Evolutionary conservation across 495 filamentous ascomycete genomes (phyloP).

Genomic region (Aspergillus funiculosus): DNA sequence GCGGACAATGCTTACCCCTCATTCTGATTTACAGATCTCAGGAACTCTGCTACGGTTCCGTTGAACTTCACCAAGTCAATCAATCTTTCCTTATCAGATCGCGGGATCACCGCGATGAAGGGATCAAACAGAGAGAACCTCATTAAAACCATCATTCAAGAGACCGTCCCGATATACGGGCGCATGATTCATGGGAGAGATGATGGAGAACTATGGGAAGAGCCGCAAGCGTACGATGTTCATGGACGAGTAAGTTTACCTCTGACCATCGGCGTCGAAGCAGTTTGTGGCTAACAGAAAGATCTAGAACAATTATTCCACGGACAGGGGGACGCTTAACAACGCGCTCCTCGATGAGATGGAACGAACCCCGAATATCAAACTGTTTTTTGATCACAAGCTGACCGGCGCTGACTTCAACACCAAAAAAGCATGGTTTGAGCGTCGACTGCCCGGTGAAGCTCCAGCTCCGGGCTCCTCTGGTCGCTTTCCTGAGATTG

Average conservation of each 20-base stretch:
- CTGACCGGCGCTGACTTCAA: constrained; percentile 81
- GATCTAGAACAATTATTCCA: constrained; percentile 23
- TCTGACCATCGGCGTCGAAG: constrained; percentile 6
- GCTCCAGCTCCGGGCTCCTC: constrained; percentile 28
- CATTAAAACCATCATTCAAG: constrained; percentile 62
- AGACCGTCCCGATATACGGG: constrained; percentile 87
- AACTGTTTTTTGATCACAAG: constrained; percentile 85
- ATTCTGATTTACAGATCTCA: constrained; percentile 58
- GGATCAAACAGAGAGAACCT: constrained; percentile 57
- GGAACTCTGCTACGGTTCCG: constrained; percentile 74
- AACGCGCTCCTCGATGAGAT: constrained; percentile 80
- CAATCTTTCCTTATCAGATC: constrained; percentile 89
- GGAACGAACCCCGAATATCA: constrained; percentile 77
- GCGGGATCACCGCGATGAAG: constrained; percentile 83
- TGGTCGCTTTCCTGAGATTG: constrained; percentile 51
- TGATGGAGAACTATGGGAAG: constrained; percentile 64
- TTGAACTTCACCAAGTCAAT: constrained; percentile 97
- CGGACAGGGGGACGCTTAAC: constrained; percentile 77
- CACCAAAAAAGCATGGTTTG: constrained; percentile 79
- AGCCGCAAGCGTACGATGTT: constrained; percentile 81
- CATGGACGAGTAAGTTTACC: constrained; percentile 65
- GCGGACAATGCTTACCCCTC: constrained; percentile 5
- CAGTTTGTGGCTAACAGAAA: constrained; percentile 49
- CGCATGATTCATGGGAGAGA: constrained; percentile 91
- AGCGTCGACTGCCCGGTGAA: constrained; percentile 42